Conservation (phyloP, 2,329 filamentous ascomycete genomes). For the Colletotrichum graminicola region DNA sequence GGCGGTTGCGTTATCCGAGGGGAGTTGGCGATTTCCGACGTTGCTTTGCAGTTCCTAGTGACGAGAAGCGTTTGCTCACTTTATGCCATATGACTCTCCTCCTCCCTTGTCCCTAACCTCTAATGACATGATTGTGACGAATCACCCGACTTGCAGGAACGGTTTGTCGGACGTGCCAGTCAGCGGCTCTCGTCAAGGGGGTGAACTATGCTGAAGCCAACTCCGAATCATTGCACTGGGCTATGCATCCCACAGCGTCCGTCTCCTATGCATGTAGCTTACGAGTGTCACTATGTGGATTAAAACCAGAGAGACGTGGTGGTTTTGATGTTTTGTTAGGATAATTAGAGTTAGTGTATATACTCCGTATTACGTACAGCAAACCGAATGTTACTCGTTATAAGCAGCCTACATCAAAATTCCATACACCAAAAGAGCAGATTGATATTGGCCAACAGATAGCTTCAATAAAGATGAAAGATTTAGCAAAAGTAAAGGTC, state of each 20-base stretch:
- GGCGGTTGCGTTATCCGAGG: neutral
- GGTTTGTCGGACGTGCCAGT: neutral
- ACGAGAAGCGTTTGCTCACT: neutral
- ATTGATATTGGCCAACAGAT: neutral
- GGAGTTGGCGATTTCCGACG: neutral
- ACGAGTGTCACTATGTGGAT: neutral
- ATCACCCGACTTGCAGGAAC: neutral
- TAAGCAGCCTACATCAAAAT: neutral
- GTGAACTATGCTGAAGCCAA: neutral
- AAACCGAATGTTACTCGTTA: neutral
- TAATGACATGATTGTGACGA: slow-evolving; percentile 30
- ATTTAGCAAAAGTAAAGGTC: slow-evolving; percentile 10
- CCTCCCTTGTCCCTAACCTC: too few relatives aligned
- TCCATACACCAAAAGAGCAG: too few relatives aligned
- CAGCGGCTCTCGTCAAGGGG: neutral
- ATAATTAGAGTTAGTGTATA: neutral
- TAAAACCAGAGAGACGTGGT: neutral
- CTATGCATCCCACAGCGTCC: neutral
- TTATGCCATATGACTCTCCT: neutral
- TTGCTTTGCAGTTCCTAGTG: neutral
- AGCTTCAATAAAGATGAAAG: neutral
- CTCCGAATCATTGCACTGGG: neutral
- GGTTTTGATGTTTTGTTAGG: neutral
- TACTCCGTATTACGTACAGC: neutral
- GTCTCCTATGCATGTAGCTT: neutral